Base-by-base conservation (phyloP, 306 rosid genomes). In the Cicer judaicum region DNA sequence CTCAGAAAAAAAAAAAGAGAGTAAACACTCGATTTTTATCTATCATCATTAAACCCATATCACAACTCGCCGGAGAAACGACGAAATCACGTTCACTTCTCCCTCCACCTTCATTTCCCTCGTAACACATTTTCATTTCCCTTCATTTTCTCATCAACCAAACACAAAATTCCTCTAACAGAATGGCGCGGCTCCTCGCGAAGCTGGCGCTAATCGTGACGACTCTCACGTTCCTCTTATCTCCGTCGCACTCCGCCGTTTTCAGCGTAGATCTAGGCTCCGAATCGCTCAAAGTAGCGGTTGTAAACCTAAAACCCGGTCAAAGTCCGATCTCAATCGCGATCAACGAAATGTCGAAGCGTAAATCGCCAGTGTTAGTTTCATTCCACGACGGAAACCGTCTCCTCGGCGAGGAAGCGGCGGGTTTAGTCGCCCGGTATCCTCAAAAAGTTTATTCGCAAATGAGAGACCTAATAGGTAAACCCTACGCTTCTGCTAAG, bases 261-360 rank as follows among this genome's bases (percentile, higher is more conserved):
- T 88, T 89, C 72, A 92, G 97, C 80, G 79, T 94, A 90, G 99
- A 94, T 92, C 99, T 94, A 38, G 99, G 99, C 11, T 94, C 99
- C 1, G 97, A 92, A 64, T 92, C 85, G 88, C 16, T 89, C 49
- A 94, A 94, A 74, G 99, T 92, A 2, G 93, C 97, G 1, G 99
- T 94, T n/a, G 99, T 94, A 24, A 94, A 94, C 72, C 86, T 94
- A 5, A 94, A 92, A 64, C 97, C 96, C 3, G 97, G 99, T 2
- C 97, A 94, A 83, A 86, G 78, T 54, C 99, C 99, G 18, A 94
- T 94, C 81, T 88, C 99, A 0, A 68, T 94, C 47, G 96, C 97
- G 44, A 92, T 94, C 75, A 94, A 94, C 38, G 97, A 94, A 83
- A 94, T 94, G 99, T 94, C 99, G 7, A 94, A 94, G 78, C 86